phyloP scores from a whole-genome alignment of 768 basidiomycete species.

The Kwoniella pini region DNA sequence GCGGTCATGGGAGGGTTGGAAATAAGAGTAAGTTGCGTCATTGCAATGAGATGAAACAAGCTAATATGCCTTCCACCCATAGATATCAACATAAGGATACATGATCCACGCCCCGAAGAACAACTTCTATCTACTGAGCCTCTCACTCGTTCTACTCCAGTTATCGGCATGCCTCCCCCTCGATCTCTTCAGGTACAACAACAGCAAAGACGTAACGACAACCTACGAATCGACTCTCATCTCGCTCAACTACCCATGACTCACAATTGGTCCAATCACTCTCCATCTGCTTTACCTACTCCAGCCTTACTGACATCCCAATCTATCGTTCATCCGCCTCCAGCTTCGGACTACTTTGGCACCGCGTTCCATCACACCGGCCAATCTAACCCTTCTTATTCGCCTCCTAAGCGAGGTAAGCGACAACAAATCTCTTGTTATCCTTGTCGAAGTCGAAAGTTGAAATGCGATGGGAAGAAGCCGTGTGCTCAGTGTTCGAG shows the following conservation, averaged over 20 bases:
- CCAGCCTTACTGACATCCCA: neutral
- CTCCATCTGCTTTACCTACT: neutral
- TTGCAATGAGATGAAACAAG: neutral
- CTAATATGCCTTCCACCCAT: neutral
- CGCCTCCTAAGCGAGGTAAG: slow-evolving; percentile 1
- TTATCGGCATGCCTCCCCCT: neutral
- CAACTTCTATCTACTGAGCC: neutral
- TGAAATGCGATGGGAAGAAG: slow-evolving; percentile 38
- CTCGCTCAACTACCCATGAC: neutral
- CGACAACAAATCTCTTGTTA: slow-evolving; percentile 41
- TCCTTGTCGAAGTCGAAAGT: slow-evolving; percentile 37
- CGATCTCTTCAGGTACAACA: neutral
- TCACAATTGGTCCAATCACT: neutral
- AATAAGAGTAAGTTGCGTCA: neutral
- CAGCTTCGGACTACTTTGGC: slow-evolving; percentile 8
- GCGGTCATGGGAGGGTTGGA: neutral
- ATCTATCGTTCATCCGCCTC: slow-evolving; percentile 13
- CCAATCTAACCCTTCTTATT: neutral
- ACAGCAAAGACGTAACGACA: neutral
- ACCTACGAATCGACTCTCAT: neutral
- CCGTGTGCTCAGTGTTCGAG: slow-evolving; percentile 35
- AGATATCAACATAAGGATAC: neutral
- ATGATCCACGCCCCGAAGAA: neutral
- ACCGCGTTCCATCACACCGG: neutral
- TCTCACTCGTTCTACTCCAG: neutral